phyloP scores from a whole-genome alignment of 2,329 filamentous ascomycete species.

The Paramyrothecium sp. region DNA sequence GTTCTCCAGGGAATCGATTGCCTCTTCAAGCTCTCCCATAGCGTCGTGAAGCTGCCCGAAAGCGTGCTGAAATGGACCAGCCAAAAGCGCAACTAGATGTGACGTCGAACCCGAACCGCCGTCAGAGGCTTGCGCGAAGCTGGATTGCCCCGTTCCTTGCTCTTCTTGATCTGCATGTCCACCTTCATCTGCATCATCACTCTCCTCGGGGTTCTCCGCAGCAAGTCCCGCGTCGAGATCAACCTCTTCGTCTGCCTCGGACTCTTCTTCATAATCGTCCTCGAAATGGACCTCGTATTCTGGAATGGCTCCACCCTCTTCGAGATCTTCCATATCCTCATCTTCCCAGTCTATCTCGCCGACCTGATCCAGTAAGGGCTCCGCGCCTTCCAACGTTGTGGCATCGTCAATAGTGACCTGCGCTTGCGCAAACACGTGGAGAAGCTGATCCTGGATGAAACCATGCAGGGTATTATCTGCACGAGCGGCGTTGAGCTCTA shows the following conservation, averaged over 20 bases:
- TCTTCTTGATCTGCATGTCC: neutral
- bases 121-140: neutral
- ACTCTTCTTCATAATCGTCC: conserved; percentile 11
- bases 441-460: conserved; percentile 11
- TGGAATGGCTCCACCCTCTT: neutral
- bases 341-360: neutral
- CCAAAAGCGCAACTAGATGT: neutral
- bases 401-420: neutral
- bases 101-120: neutral
- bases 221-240: conserved; percentile 13
- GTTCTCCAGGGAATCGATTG: conserved; percentile 3
- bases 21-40: conserved; percentile 7
- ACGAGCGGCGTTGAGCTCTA: neutral
- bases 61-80: conserved; percentile 2
- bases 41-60: conserved; percentile 8
- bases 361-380: neutral
- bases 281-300: conserved; percentile 9
- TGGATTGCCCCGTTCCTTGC: neutral
- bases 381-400: neutral
- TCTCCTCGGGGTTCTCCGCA: conserved; percentile 14
- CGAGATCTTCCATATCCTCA: neutral
- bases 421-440: conserved; percentile 9
- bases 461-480: neutral
- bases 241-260: conserved; percentile 14
- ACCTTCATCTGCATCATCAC: conserved; percentile 12